Base-by-base conservation (phyloP, 345 rosid genomes). In the Bretschneidera sinensis region DNA sequence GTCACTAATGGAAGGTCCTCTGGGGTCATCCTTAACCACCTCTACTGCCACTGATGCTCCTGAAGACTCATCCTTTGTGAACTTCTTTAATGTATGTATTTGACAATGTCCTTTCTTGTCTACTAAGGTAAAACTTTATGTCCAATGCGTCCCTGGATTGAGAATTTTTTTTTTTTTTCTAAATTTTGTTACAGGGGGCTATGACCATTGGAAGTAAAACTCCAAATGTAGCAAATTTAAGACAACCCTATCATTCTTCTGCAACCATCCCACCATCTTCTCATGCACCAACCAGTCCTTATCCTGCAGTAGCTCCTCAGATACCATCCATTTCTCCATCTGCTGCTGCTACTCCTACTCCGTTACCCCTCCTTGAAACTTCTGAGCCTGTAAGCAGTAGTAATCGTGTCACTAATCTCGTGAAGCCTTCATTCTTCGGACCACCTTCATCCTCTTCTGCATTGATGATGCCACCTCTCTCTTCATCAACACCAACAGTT, bases 361-460 rank as follows among this genome's bases (percentile, higher is more conserved):
- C n/a, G n/a, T n/a, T n/a, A 15, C 15, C 74, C 23, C 34, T 68
- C 43, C 78, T 55, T 50, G 81, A 73, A 19, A 65, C 66, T 17
- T 59, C 67, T 45, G 81, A 83, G 73, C 65, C 77, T 19, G 50
- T 66, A 48, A 72, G 60, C 68, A 70, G 57, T 65, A 57, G 76
- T 43, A 75, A 76, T 60, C 80, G 53, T 49, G 62, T 73, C 21
- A 66, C 81, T 17, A 80, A 68, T 74, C 89, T 83, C n/a, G 74
- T 86, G 45, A 83, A 81, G 66, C 94, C 94, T 24, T 72, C 81
- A 10, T 83, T 84, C 56, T 78, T 82, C 25, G 35, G 78, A 15
- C 68, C 81, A 23, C 76, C 83, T 57, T 59, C 89, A 17, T 73
- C 89, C 54, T 48, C 79, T n/a, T n/a, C n/a, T n/a, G n/a, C n/a